These are phyloP conservation scores for Paspalum notatum DNA, from an alignment of 176 grass and related monocot genomes.

Conservation along the genomic window DNA sequence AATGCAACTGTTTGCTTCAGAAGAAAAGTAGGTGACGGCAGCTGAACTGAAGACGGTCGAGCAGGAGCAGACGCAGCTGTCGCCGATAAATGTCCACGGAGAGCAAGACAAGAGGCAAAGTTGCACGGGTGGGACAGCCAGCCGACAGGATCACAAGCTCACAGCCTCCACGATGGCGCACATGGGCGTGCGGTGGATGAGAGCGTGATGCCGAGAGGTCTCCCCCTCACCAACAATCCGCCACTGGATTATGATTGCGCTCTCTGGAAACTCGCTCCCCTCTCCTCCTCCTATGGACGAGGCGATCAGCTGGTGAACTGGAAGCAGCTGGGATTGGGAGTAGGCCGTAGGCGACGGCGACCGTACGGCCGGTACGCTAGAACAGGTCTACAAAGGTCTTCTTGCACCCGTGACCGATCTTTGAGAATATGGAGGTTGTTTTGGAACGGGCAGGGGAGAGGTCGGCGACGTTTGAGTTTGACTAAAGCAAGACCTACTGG, in stretches of 20 bases:
- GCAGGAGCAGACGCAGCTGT: background rate
- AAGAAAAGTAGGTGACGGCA: too few species aligned
- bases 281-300: background rate
- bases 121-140: conserved; percentile 13
- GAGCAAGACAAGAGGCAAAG: background rate
- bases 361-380: background rate
- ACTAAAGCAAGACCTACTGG: background rate
- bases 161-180: background rate
- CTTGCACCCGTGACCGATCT: background rate
- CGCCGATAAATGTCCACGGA: background rate
- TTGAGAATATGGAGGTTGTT: background rate
- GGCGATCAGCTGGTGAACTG: background rate
- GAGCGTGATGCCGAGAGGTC: background rate
- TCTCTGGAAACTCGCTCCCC: background rate
- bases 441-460: background rate
- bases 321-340: background rate
- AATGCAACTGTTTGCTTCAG: background rate
- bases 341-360: background rate
- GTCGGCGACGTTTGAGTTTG: background rate
- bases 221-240: background rate
- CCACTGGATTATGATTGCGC: background rate
- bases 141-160: background rate
- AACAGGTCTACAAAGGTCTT: background rate
- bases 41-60: background rate
- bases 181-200: background rate